These are phyloP conservation scores for Mucor lusitanicus DNA, from an alignment of 371 early-diverging fungal species.

Conservation along the genomic window DNA sequence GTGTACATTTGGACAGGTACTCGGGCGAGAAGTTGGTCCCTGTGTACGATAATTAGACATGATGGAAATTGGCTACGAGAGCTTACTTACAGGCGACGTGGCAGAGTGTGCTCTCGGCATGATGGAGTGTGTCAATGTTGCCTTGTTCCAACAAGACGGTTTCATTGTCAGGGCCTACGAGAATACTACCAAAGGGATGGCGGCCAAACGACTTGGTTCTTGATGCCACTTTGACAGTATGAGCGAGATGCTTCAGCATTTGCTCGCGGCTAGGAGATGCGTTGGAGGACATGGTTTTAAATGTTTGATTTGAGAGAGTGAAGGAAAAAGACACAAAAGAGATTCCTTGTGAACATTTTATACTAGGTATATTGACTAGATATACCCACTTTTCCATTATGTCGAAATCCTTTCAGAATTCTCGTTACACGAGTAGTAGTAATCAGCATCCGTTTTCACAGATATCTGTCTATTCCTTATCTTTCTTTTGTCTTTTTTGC, in stretches of 20 bases:
- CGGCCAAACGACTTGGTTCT: slow-evolving; percentile 22
- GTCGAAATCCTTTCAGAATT: not conserved
- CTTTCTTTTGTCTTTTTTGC: not conserved
- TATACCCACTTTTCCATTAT: not conserved
- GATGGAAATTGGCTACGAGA: not conserved
- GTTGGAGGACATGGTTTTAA: not conserved
- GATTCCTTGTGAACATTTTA: not conserved
- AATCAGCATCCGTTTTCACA: not conserved
- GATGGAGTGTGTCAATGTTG: slow-evolving; percentile 29
- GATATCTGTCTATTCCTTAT: not conserved
- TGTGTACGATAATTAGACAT: slow-evolving; percentile 4
- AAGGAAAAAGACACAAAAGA: not conserved
- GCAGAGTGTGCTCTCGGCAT: slow-evolving; percentile 33
- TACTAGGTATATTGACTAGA: not conserved
- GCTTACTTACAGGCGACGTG: slow-evolving; percentile 29
- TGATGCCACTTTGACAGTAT: slow-evolving; percentile 22
- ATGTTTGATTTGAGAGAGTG: too few relatives aligned
- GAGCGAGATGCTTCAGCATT: slow-evolving; percentile 22
- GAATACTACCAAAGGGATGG: slow-evolving; percentile 35
- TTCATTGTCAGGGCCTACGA: slow-evolving; percentile 30
- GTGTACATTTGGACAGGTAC: slow-evolving; percentile 20
- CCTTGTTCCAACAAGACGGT: slow-evolving; percentile 29
- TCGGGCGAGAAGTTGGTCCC: slow-evolving; percentile 30
- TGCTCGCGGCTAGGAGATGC: slow-evolving; percentile 1
- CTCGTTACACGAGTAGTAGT: not conserved